Conservation (phyloP, 1,284 basidiomycete genomes). For the Hemileia vastatrix region DNA sequence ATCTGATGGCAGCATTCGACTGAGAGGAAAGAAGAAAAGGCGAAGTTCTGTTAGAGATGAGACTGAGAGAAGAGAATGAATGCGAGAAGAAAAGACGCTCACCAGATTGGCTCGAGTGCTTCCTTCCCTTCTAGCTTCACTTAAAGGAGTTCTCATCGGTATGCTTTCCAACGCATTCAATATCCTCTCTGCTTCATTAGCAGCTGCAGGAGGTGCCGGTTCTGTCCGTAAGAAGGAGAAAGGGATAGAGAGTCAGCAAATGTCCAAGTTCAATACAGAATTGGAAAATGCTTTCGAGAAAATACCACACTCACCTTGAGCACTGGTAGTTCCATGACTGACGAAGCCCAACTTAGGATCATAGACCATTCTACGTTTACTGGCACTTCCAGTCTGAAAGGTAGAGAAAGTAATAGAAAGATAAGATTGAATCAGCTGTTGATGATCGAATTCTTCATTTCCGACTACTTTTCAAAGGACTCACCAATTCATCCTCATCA, state of each 20-base stretch:
- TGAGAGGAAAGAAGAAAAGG: too few relatives aligned
- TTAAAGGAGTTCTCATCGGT: too few relatives aligned
- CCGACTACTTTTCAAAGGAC: background rate
- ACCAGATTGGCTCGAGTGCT: too few relatives aligned
- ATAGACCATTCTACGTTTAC: conserved; percentile 40
- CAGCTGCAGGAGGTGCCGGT: too few relatives aligned
- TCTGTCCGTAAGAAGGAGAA: too few relatives aligned
- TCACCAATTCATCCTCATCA: background rate
- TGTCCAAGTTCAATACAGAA: background rate
- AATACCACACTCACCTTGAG: conserved; percentile 15
- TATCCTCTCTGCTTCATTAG: too few relatives aligned
- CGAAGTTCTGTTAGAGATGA: too few relatives aligned
- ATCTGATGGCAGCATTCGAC: too few relatives aligned
- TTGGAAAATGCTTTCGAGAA: background rate
- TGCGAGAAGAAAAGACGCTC: too few relatives aligned
- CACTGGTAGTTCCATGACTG: conserved; percentile 35
- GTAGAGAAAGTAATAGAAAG: background rate
- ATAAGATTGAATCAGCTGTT: background rate
- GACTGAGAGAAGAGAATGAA: too few relatives aligned
- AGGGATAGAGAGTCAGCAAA: background rate
- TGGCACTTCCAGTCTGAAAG: conserved; percentile 7
- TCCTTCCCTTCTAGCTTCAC: too few relatives aligned
- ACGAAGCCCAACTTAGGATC: conserved; percentile 38
- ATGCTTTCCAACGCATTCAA: too few relatives aligned
- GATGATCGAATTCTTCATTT: background rate